Conservation (phyloP, 768 basidiomycete species). For the Tulasnella sp. region DNA sequence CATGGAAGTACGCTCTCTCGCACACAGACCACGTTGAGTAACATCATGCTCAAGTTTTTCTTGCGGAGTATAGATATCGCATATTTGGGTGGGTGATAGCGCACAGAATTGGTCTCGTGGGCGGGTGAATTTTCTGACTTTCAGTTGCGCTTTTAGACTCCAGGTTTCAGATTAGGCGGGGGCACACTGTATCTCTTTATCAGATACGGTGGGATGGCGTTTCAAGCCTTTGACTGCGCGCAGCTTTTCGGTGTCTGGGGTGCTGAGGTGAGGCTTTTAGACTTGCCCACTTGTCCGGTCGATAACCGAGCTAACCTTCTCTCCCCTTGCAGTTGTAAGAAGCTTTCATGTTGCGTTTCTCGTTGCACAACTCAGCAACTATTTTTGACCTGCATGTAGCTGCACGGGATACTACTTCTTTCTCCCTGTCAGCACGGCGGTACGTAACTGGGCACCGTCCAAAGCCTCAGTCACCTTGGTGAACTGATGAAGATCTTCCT, state of each 20-base stretch:
- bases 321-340: conserved; percentile 14
- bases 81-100: not conserved
- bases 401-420: conserved; percentile 16
- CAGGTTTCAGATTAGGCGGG: conserved; percentile 2
- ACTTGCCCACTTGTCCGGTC: not conserved
- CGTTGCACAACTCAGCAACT: not conserved
- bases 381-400: not conserved
- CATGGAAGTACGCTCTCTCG: not conserved
- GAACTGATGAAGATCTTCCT: not conserved
- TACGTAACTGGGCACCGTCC: not conserved
- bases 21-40: not conserved
- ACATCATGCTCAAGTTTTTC: not conserved
- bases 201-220: conserved; percentile 21
- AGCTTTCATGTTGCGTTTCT: not conserved
- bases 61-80: not conserved
- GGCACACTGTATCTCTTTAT: conserved; percentile 23
- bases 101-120: not conserved
- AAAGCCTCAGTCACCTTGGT: not conserved
- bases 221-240: conserved; percentile 17
- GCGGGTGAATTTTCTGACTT: not conserved
- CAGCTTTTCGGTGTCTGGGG: conserved; percentile 12
- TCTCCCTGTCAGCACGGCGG: conserved; percentile 24
- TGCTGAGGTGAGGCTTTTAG: conserved; percentile 11
- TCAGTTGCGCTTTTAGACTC: not conserved
- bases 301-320: not conserved